A percentile compares a stretch with the other conserved stretches of the same genome.
Evolutionary conservation across 2,329 filamentous ascomycete genomes (phyloP).

Genomic region (Laburnicola sp.): DNA sequence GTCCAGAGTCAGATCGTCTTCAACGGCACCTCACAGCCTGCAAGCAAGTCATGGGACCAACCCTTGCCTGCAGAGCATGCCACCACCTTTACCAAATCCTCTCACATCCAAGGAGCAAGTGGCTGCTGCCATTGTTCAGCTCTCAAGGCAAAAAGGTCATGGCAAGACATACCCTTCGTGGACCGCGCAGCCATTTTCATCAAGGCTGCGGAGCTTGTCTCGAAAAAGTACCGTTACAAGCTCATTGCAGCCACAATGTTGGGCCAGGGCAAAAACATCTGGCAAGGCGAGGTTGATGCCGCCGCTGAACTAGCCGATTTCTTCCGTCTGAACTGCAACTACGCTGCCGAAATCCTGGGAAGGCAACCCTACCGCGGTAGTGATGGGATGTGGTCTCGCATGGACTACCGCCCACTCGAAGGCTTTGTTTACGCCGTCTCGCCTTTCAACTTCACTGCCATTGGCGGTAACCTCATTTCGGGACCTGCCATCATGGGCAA

Average conservation of each 20-base stretch:
- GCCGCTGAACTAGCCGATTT: constrained; percentile 92
- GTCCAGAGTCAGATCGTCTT: constrained; percentile 31
- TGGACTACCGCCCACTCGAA: constrained; percentile 85
- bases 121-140: constrained; percentile 75
- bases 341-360: constrained; percentile 83
- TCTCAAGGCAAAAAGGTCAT: constrained; percentile 76
- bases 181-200: constrained; percentile 91
- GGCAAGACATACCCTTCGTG: constrained; percentile 82
- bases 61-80: constrained; percentile 57
- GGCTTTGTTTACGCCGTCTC: constrained; percentile 92
- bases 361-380: constrained; percentile 82
- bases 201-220: constrained; percentile 87
- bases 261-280: constrained; percentile 95
- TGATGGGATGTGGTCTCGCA: constrained; percentile 79
- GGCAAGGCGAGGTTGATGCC: constrained; percentile 95
- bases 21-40: constrained; percentile 31
- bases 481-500: constrained; percentile 88
- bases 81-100: constrained; percentile 74
- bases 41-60: constrained; percentile 30
- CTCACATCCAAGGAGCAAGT: constrained; percentile 76
- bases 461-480: constrained; percentile 80
- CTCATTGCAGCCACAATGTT: constrained; percentile 94
- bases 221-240: constrained; percentile 90
- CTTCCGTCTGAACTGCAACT: constrained; percentile 86
- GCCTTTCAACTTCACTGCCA: constrained; percentile 96